phyloP scores from a whole-genome alignment of 768 basidiomycete species.

The Pulveroboletus sp. region DNA sequence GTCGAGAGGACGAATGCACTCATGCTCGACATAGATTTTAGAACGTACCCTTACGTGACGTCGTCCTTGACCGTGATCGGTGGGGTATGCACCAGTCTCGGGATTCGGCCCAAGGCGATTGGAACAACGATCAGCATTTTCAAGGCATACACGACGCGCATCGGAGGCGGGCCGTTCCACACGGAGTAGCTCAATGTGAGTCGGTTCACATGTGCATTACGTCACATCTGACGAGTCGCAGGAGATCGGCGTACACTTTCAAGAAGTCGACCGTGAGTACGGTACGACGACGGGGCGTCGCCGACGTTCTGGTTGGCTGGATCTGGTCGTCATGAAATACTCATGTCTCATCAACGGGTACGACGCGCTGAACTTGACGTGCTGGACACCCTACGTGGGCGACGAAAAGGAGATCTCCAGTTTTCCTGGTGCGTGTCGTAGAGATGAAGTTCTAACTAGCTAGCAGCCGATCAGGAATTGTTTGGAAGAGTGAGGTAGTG shows the following conservation, averaged over 20 bases:
- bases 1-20: slow-evolving; percentile 98
- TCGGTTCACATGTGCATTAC: slow-evolving; percentile 6
- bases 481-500: slow-evolving; percentile 75
- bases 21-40: slow-evolving; percentile 98
- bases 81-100: slow-evolving; percentile 96
- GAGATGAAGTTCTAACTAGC: neutral
- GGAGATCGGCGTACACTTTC: slow-evolving; percentile 84
- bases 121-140: slow-evolving; percentile 89
- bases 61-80: slow-evolving; percentile 92
- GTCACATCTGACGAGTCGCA: slow-evolving; percentile 28
- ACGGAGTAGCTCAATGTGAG: slow-evolving; percentile 88
- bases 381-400: slow-evolving; percentile 73
- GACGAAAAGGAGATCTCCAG: slow-evolving; percentile 75
- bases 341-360: slow-evolving; percentile 96
- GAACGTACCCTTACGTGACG: slow-evolving; percentile 97
- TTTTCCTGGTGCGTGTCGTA: slow-evolving; percentile 73
- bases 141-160: slow-evolving; percentile 97
- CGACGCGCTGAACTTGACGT: slow-evolving; percentile 86
- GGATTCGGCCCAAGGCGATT: slow-evolving; percentile 86
- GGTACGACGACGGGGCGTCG: slow-evolving; percentile 91
- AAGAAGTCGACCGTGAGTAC: slow-evolving; percentile 90
- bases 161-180: slow-evolving; percentile 98
- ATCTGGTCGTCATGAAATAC: slow-evolving; percentile 91
- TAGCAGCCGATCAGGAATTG: slow-evolving; percentile 76
- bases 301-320: slow-evolving; percentile 95